A percentile compares a stretch with the other conserved stretches of the same genome.
phyloP scores from a whole-genome alignment of 2,329 filamentous ascomycete genomes.

The Fusarium ambrosium region DNA sequence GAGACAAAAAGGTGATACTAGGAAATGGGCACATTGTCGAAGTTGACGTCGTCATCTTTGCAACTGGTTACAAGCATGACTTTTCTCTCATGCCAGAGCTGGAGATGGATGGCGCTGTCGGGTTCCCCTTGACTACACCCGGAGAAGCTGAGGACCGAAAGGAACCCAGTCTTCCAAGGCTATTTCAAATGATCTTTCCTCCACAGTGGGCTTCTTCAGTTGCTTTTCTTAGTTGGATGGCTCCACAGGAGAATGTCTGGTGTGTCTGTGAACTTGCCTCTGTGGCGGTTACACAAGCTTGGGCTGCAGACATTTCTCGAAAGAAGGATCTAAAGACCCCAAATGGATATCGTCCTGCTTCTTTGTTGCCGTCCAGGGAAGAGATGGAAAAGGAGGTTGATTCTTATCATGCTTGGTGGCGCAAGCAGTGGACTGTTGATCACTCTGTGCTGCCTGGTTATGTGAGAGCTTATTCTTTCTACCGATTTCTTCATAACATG shows the following conservation, averaged over 20 bases:
- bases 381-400: constrained; percentile 2
- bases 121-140: not conserved
- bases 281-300: constrained; percentile 2
- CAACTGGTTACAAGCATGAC: constrained; percentile 5
- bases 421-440: not conserved
- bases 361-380: not conserved
- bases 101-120: constrained; percentile 2
- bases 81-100: constrained; percentile 7
- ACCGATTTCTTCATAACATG: not conserved
- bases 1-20: not conserved
- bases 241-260: constrained; percentile 12
- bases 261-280: constrained; percentile 1
- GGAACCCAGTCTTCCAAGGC: not conserved
- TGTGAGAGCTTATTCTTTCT: not conserved
- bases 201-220: constrained; percentile 5
- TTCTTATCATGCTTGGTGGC: constrained; percentile 11
- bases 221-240: constrained; percentile 8
- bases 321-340: not conserved
- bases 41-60: constrained; percentile 9
- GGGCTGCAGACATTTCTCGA: not conserved
- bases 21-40: not conserved
- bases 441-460: not conserved
- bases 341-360: not conserved
- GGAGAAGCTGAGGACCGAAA: not conserved
- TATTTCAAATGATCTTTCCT: constrained; percentile 11